Conservation (phyloP, 2,329 filamentous ascomycete species). For the Paracamarosporium sp. region DNA sequence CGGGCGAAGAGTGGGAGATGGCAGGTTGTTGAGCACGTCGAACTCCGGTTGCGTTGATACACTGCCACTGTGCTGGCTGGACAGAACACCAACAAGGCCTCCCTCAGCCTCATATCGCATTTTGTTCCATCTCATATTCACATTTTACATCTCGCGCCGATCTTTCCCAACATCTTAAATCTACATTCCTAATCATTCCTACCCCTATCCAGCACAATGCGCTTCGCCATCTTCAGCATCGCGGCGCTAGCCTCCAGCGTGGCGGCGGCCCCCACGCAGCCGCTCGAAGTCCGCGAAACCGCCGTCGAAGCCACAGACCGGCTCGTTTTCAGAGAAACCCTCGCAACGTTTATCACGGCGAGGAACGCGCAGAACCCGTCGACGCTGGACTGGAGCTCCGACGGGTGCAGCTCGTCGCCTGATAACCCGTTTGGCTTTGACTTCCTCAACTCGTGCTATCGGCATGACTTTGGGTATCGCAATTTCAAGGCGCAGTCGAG, state of each 20-base stretch:
- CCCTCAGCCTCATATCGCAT: neutral
- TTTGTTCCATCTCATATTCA: neutral
- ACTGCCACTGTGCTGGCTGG: neutral
- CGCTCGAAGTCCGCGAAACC: slow-evolving; percentile 18
- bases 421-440: slow-evolving; percentile 44
- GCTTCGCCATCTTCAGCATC: slow-evolving; percentile 13
- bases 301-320: slow-evolving; percentile 49
- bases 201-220: neutral
- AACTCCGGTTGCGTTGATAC: neutral
- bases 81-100: slow-evolving; percentile 6
- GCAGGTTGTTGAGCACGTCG: neutral
- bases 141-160: neutral
- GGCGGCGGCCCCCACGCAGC: slow-evolving; percentile 11
- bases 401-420: slow-evolving; percentile 43
- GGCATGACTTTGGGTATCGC: slow-evolving; percentile 62
- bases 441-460: slow-evolving; percentile 45
- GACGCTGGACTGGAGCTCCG: slow-evolving; percentile 44
- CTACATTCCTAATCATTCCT: neutral
- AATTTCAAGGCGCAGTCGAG: slow-evolving; percentile 60
- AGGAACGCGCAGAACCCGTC: slow-evolving; percentile 52
- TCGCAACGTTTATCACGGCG: slow-evolving; percentile 51
- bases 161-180: neutral
- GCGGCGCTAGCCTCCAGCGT: slow-evolving; percentile 7
- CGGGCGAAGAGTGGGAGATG: neutral
- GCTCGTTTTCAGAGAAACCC: slow-evolving; percentile 54